These are phyloP conservation scores for Trichomonascaceae sp. DNA, from an alignment of 1,139 yeast genomes.

Conservation along the genomic window DNA sequence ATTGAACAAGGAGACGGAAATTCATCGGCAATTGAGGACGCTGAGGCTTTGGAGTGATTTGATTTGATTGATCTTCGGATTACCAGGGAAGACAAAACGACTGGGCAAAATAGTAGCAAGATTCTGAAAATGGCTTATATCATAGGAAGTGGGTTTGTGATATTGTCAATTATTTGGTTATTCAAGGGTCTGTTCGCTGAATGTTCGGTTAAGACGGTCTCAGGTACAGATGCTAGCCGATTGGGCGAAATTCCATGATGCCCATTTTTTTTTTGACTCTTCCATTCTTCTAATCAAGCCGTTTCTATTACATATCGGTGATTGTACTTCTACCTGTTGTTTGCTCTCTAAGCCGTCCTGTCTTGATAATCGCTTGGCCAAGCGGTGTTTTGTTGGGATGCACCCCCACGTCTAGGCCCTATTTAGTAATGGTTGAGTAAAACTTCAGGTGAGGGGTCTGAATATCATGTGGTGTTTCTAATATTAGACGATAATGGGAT, in stretches of 20 bases:
- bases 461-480: too few relatives aligned
- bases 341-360: not conserved
- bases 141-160: too few relatives aligned
- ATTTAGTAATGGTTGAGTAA: not conserved
- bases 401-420: not conserved
- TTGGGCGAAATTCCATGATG: too few relatives aligned
- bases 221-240: too few relatives aligned
- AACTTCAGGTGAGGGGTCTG: not conserved
- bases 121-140: not conserved
- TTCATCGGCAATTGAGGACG: not conserved
- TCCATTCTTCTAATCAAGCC: too few relatives aligned
- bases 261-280: too few relatives aligned
- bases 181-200: too few relatives aligned
- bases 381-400: not conserved
- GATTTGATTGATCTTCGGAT: not conserved
- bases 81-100: not conserved
- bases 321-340: too few relatives aligned
- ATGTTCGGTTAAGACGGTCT: too few relatives aligned
- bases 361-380: not conserved
- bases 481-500: too few relatives aligned
- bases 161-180: too few relatives aligned
- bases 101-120: not conserved
- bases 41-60: not conserved
- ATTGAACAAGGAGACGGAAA: not conserved
- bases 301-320: too few relatives aligned